Evolutionary conservation across 1,284 basidiomycete species (phyloP).

Genomic region (Austroboletus rostrupii): DNA sequence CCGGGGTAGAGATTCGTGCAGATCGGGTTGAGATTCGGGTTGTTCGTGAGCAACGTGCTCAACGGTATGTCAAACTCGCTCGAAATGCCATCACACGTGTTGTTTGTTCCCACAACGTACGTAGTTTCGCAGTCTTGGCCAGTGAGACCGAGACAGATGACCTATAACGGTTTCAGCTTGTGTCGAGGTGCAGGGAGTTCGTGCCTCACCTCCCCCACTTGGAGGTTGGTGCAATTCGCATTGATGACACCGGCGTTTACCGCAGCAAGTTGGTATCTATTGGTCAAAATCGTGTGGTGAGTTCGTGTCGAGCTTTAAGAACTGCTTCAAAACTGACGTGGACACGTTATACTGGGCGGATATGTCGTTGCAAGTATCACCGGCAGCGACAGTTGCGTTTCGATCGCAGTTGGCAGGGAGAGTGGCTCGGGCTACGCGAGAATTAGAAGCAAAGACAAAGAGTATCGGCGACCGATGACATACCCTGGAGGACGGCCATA

Average conservation of each 20-base stretch:
- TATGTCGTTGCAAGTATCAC: conserved; percentile 33
- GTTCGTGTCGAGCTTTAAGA: background rate
- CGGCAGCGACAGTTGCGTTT: conserved; percentile 34
- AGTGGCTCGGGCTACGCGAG: conserved; percentile 10
- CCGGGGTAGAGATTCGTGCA: background rate
- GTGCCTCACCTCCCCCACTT: conserved; percentile 26
- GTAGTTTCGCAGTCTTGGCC: background rate
- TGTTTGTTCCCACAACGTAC: background rate
- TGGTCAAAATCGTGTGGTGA: background rate
- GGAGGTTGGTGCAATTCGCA: conserved; percentile 34
- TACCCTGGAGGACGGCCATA: conserved; percentile 15
- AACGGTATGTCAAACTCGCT: background rate
- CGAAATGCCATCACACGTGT: background rate
- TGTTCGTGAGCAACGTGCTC: background rate
- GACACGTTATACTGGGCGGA: conserved; percentile 41
- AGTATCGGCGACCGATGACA: background rate
- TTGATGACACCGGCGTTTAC: conserved; percentile 36
- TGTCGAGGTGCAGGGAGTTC: background rate
- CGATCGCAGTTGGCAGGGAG: conserved; percentile 36
- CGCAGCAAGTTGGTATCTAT: conserved; percentile 40
- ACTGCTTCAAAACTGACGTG: conserved; percentile 33
- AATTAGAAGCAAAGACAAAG: background rate
- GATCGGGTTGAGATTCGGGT: background rate
- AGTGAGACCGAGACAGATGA: conserved; percentile 31
- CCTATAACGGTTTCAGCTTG: conserved; percentile 7